A percentile compares a stretch with the other conserved stretches of the same genome.
Conservation (phyloP, 352 stramenopile species). For the Nannochloropsis limnetica region DNA sequence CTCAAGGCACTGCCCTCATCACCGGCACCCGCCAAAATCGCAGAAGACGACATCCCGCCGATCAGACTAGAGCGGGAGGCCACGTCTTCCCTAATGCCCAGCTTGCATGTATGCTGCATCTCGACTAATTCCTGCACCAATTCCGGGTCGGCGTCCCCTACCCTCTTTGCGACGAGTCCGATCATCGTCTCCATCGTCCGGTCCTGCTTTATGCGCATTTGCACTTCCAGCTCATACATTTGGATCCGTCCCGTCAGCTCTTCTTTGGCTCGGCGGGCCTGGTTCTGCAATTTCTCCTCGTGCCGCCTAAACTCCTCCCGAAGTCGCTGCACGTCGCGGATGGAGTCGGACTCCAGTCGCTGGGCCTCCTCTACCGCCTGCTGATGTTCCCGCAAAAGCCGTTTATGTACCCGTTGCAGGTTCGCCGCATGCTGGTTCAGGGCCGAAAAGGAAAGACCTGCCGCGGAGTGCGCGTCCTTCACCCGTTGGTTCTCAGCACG, state of each 20-base stretch:
- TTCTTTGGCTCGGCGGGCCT: background rate
- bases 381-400: background rate
- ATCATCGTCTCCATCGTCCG: constrained; percentile 12
- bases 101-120: background rate
- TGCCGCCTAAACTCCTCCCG: background rate
- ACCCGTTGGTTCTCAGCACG: constrained; percentile 13
- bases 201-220: constrained; percentile 31
- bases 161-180: background rate
- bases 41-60: background rate
- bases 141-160: background rate
- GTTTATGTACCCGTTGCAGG: background rate
- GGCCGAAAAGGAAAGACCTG: constrained; percentile 16
- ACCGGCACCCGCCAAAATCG: background rate
- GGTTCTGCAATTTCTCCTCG: background rate
- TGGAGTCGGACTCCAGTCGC: background rate
- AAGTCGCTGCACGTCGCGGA: background rate
- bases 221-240: constrained; percentile 24
- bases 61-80: background rate
- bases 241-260: constrained; percentile 12
- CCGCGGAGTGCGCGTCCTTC: constrained; percentile 7
- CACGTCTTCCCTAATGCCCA: background rate
- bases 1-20: constrained; percentile 14
- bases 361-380: background rate
- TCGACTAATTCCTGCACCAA: constrained; percentile 1
- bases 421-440: constrained; percentile 23